Conservation (phyloP, 352 stramenopile species). For the Saprolegnia diclina region DNA sequence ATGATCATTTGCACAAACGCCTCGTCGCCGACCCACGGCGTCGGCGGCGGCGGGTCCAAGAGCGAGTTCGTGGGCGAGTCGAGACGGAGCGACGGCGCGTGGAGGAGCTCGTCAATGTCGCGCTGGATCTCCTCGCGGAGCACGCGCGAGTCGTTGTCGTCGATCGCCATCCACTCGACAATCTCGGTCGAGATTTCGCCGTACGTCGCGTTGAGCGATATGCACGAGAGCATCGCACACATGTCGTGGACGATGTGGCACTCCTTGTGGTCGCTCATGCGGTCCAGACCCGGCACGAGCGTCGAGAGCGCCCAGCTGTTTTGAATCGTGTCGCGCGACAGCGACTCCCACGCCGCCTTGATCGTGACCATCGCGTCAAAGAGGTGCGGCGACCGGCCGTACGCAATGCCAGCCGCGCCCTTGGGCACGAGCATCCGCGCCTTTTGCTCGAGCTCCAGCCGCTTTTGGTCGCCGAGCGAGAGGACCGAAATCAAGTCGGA, state of each 20-base stretch:
- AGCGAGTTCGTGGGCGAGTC: slow-evolving; percentile 8
- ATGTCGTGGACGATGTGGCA: slow-evolving; percentile 28
- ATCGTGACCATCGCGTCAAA: slow-evolving; percentile 42
- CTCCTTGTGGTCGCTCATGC: slow-evolving; percentile 25
- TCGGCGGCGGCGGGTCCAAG: slow-evolving; percentile 11
- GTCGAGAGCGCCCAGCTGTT: slow-evolving; percentile 36
- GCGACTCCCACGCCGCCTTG: slow-evolving; percentile 37
- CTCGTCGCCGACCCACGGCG: slow-evolving; percentile 25
- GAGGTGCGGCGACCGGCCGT: slow-evolving; percentile 40
- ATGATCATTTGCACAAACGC: slow-evolving; percentile 27
- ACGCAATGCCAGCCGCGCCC: slow-evolving; percentile 33
- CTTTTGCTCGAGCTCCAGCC: slow-evolving; percentile 38
- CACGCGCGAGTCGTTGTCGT: slow-evolving; percentile 28
- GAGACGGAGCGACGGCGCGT: slow-evolving; percentile 7
- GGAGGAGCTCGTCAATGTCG: slow-evolving; percentile 22
- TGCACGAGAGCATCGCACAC: slow-evolving; percentile 26
- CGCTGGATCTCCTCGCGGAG: slow-evolving; percentile 23
- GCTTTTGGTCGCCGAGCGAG: slow-evolving; percentile 40
- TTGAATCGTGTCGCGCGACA: slow-evolving; percentile 29
- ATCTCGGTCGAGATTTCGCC: slow-evolving; percentile 28
- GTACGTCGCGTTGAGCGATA: slow-evolving; percentile 26
- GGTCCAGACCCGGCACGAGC: slow-evolving; percentile 14
- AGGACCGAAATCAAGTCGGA: slow-evolving; percentile 41
- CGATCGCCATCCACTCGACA: slow-evolving; percentile 28
- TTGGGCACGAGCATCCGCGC: slow-evolving; percentile 34